These are phyloP conservation scores for Microcyclospora pomicola DNA, from an alignment of 2,329 filamentous ascomycete species.

Conservation along the genomic window DNA sequence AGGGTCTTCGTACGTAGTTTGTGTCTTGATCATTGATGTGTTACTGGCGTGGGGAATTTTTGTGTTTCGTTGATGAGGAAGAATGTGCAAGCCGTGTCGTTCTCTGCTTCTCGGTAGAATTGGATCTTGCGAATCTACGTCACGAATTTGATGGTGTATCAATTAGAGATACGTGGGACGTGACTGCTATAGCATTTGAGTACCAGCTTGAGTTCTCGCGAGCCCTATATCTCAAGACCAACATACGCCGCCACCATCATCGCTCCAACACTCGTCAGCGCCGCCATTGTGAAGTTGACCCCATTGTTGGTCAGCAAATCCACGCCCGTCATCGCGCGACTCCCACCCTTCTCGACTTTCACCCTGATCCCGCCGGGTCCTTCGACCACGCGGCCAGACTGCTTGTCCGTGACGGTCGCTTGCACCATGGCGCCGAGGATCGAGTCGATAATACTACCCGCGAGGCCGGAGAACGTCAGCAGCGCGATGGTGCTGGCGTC, in stretches of 20 bases:
- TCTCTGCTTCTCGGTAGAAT: too few species aligned
- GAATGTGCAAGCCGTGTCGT: too few species aligned
- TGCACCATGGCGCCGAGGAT: conserved; percentile 75
- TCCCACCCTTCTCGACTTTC: conserved; percentile 24
- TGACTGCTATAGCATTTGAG: too few species aligned
- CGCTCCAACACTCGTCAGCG: conserved; percentile 61
- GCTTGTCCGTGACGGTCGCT: conserved; percentile 69
- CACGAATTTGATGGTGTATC: too few species aligned
- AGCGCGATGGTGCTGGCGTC: conserved; percentile 6
- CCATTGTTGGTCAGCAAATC: conserved; percentile 87
- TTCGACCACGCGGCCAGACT: conserved; percentile 78
- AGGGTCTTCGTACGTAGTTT: too few species aligned
- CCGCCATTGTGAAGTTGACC: conserved; percentile 87
- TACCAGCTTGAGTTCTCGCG: not conserved
- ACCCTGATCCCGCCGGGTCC: conserved; percentile 45
- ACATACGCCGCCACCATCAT: conserved; percentile 43
- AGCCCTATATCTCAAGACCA: not conserved
- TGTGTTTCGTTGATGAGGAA: too few species aligned
- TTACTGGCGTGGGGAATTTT: too few species aligned
- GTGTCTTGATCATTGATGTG: too few species aligned
- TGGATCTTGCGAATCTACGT: too few species aligned
- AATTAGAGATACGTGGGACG: too few species aligned
- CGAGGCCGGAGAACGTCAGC: conserved; percentile 57
- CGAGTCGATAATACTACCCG: conserved; percentile 78
- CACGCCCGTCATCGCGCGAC: conserved; percentile 45